Base-by-base conservation (phyloP, 495 filamentous ascomycete species). In the Penicillium robsamsonii region DNA sequence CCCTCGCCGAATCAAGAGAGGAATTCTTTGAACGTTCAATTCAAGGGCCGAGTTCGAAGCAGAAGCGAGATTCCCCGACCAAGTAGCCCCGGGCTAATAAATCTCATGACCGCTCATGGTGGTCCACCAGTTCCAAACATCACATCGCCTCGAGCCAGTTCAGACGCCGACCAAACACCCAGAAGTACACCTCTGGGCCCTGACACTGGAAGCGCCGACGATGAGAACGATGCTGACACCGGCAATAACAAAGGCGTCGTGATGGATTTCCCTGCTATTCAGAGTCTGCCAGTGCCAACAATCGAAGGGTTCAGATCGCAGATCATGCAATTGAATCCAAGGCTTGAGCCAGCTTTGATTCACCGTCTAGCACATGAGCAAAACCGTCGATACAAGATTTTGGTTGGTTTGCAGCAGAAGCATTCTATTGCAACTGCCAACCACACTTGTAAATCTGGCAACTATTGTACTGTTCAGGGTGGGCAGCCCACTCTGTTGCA, bases 321-420 rank as follows among this genome's bases (percentile, higher is more conserved):
- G 68, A 81, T 95, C 18, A 74, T 83, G 57, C 77, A 83, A 59
- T 70, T 91, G 31, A 92, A 92, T 60, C 89, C 91, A 12, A 75
- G 77, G 4, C 68, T 88, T n/a, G 77, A 82, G 46, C 79, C 74
- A 17, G 89, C 82, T 64, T 74, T 97, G 60, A 80, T 93, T 17
- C 87, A 93, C n/a, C 84, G 93, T 43, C 87, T 96, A 60, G 89
- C 87, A 0, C 76, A 87, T 54, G 90, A 96, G 63, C 90, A 96
- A 63, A 73, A 85, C 37, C 78, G 82, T 49, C 84, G 92, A 38
- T 96, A 92, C 68, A 92, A 90, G 71, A 83, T 83, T 41, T 77
- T 97, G 31, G 79, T 94, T 31, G 87, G 85, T 20, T 71, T 82
- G 47, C 86, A 86, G 60, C 79, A 87, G 25, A 90, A 88, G 61